Evolutionary conservation across 179 eudicot species (phyloP).

Genomic region (Sideroxylon spinosum): DNA sequence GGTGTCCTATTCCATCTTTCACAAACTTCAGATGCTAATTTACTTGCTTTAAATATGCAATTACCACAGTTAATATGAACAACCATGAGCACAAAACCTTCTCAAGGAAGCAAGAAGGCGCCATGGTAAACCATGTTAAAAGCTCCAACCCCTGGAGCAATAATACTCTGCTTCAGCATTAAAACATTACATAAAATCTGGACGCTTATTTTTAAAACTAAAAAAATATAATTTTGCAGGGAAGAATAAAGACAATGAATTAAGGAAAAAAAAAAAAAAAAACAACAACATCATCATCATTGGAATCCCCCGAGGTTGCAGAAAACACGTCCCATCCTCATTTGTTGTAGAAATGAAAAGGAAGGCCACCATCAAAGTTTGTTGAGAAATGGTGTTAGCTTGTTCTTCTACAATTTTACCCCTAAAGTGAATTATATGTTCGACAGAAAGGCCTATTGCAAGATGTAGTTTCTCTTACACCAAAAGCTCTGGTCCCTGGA

Average conservation of each 20-base stretch:
- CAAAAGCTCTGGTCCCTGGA: not conserved
- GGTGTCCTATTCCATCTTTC: not conserved
- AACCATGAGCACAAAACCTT: not conserved
- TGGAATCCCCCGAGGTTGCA: not conserved
- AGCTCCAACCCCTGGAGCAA: not conserved
- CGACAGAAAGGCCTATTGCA: not conserved
- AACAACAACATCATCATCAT: not conserved
- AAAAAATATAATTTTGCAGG: not conserved
- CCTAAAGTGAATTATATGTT: not conserved
- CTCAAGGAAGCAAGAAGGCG: not conserved
- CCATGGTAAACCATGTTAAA: not conserved
- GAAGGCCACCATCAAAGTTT: no score
- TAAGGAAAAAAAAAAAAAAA: no score
- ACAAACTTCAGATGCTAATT: not conserved
- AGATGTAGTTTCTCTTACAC: not conserved
- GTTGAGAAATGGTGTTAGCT: not conserved
- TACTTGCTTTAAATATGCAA: not conserved
- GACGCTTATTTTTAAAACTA: no score
- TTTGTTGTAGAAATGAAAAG: no score
- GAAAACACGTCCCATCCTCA: not conserved
- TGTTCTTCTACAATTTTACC: not conserved
- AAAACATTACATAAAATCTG: no score
- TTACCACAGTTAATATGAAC: not conserved
- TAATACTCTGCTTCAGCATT: not conserved
- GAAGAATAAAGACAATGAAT: not conserved